Percentiles rank a stretch among this genome's conserved stretches.
phyloP scores from a whole-genome alignment of 2,329 filamentous ascomycete genomes.

The Fusarium vanettenii region DNA sequence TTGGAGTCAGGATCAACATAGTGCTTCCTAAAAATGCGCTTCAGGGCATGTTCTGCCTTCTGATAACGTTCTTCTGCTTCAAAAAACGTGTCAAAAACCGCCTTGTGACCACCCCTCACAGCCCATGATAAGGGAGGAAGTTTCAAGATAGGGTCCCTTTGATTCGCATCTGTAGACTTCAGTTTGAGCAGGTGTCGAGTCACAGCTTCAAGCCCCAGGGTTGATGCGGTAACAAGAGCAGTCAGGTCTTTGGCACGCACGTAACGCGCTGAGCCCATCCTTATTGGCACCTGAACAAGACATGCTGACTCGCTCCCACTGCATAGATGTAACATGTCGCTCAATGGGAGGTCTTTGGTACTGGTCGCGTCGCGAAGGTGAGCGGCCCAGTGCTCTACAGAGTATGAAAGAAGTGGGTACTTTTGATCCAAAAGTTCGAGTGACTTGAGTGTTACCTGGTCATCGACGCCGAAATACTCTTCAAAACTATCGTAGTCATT shows the following conservation, averaged over 20 bases:
- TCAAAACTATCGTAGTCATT: too few relatives aligned
- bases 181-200: background rate
- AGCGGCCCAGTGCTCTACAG: background rate
- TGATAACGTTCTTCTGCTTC: background rate
- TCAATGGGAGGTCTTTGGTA: background rate
- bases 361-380: background rate
- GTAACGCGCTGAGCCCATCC: accelerated
- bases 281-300: background rate
- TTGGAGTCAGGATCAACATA: background rate
- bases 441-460: background rate
- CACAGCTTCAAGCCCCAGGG: background rate
- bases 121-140: background rate
- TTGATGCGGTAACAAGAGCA: background rate
- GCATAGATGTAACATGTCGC: background rate
- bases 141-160: background rate
- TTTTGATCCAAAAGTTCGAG: background rate
- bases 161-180: background rate
- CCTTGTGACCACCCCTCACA: background rate
- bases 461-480: accelerated
- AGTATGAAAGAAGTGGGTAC: background rate
- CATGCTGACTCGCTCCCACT: background rate
- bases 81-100: background rate
- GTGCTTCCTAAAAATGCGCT: background rate
- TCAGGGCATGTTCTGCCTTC: accelerated
- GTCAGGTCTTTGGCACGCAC: background rate